phyloP scores from a whole-genome alignment of 345 rosid genomes.

The Reutealis trisperma region DNA sequence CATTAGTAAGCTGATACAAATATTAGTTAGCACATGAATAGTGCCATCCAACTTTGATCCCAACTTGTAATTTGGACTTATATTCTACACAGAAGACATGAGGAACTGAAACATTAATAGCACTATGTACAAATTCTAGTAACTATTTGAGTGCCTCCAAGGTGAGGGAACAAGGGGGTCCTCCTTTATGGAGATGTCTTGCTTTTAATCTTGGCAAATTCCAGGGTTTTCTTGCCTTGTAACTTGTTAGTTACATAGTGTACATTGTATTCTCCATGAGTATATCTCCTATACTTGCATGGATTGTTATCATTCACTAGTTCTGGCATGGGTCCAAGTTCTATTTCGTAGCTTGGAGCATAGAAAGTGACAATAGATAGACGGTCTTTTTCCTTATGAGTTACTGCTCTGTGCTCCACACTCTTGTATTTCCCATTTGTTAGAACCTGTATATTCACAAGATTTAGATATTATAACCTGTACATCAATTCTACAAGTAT shows the following conservation, averaged over 20 bases:
- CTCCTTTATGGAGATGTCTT: conserved; percentile 5
- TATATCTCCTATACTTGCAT: conserved; percentile 79
- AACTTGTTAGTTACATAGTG: conserved; percentile 83
- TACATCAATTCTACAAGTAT: background rate
- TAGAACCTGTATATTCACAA: conserved; percentile 52
- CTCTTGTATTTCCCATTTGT: conserved; percentile 95
- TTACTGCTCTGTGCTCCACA: conserved; percentile 92
- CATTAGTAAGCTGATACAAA: conserved; percentile 6
- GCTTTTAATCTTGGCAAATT: conserved; percentile 69
- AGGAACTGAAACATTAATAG: conserved; percentile 8
- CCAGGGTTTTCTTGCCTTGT: conserved; percentile 85
- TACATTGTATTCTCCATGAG: conserved; percentile 87
- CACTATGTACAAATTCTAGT: background rate
- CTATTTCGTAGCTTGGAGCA: conserved; percentile 88
- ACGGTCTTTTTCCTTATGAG: conserved; percentile 68
- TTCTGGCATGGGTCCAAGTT: conserved; percentile 76
- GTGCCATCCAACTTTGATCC: conserved; percentile 17
- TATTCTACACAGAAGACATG: background rate
- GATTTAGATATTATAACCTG: background rate
- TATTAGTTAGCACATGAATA: conserved; percentile 8
- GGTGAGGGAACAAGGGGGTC: conserved; percentile 10
- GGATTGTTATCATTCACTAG: conserved; percentile 74
- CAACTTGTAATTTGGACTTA: conserved; percentile 7
- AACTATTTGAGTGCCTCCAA: background rate
- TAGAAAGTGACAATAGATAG: conserved; percentile 93